Base-by-base conservation (phyloP, 2,329 filamentous ascomycete species). In the Epichloe elymi region DNA sequence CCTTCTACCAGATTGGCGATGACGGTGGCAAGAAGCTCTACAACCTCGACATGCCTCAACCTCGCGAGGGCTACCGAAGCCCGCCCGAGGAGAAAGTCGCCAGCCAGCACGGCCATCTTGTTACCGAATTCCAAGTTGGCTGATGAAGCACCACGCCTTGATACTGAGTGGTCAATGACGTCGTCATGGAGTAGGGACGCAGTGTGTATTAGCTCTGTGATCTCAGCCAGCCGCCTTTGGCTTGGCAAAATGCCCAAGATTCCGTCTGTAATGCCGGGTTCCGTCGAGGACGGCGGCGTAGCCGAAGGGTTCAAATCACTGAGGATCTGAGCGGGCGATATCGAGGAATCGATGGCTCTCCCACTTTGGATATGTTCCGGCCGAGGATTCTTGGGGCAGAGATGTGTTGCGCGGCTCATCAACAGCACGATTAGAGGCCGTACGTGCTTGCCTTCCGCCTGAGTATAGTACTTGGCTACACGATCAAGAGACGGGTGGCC, bases 1-100 rank as follows among this genome's bases (percentile, higher is more conserved):
- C 93, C 93, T 71, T 98, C 93, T 19, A 98, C 90, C 26, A 98
- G 74, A 66, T 98, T 98, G 43, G 93, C 91, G 59, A 98, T 97
- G 41, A 97, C 93, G 1, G 91, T 97, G 4, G 93, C 89, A 33
- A 98, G 74, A 7, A 98, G 78, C 71, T 98, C 93, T 8, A 89
- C 88, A 3, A 98, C 93, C 68, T 98, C 93, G 42, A 90, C 86
- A 63, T 98, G 88, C 35, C 91, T 81, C 53, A 98, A 72, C 41
- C 93, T 82, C 14, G 93, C 93, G 41, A 98, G 77, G 5, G 91
- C 91, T 6, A 97, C 90, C 0, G 93, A 98, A 1, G 93, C 93
- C 48, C 93, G 80, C 4, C 91, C 91, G 2, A 98, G 78, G 43
- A 98, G 73, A 63, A 98, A 98, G 65, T 98, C 93, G n/a, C 93